Conservation (phyloP, 2,329 filamentous ascomycete species). For the Monilinia laxa region DNA sequence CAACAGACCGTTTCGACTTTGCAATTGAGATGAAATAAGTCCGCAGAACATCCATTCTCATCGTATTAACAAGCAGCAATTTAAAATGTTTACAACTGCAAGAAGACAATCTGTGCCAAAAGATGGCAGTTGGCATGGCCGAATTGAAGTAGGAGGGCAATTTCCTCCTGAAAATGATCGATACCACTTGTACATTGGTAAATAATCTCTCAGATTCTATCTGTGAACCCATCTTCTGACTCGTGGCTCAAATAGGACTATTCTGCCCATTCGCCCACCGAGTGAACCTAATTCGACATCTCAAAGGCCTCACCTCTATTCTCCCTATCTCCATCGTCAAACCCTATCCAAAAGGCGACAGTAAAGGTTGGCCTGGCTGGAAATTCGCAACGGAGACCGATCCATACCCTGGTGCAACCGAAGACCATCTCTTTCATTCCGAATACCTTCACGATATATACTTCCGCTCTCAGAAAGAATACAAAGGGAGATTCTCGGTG, state of each 20-base stretch:
- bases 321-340: constrained; percentile 23
- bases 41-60: neutral
- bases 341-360: constrained; percentile 14
- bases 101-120: constrained; percentile 6
- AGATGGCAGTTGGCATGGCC: constrained; percentile 12
- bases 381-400: constrained; percentile 24
- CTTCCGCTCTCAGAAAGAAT: constrained; percentile 61
- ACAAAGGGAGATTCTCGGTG: constrained; percentile 65
- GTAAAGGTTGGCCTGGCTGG: constrained; percentile 21
- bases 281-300: constrained; percentile 77
- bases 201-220: neutral
- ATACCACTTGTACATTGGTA: constrained; percentile 49
- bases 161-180: constrained; percentile 66
- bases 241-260: constrained; percentile 12
- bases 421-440: constrained; percentile 42
- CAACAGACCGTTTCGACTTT: too few relatives aligned
- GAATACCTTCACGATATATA: constrained; percentile 65
- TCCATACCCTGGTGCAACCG: constrained; percentile 3
- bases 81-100: neutral
- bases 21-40: neutral
- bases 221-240: neutral
- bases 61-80: neutral
- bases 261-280: constrained; percentile 56
- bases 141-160: constrained; percentile 25
- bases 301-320: constrained; percentile 87